Evolutionary conservation across 768 basidiomycete genomes (phyloP).

Genomic region (Rhodotorula toruloides): DNA sequence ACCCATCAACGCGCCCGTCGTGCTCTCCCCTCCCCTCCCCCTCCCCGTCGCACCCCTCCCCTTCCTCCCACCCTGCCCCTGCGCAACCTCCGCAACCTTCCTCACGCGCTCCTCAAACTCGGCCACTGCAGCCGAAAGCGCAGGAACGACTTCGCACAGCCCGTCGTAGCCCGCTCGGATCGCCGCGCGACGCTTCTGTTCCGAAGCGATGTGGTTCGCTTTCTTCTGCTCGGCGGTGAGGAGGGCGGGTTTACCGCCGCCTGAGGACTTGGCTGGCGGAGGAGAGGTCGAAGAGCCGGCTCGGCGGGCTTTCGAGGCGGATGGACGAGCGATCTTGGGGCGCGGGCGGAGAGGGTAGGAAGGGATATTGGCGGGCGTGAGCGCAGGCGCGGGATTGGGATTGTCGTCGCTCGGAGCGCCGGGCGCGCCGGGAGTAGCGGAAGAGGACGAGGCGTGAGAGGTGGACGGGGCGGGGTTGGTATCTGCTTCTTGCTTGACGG

Average conservation of each 20-base stretch:
- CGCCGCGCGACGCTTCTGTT: conserved; percentile 88
- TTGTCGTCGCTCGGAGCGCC: background rate
- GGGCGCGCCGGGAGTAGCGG: background rate
- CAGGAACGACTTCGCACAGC: conserved; percentile 74
- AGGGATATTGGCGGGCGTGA: conserved; percentile 14
- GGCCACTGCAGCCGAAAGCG: conserved; percentile 70
- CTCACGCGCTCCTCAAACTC: conserved; percentile 60
- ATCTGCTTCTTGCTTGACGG: no score
- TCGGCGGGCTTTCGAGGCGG: background rate
- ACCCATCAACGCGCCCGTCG: conserved; percentile 47
- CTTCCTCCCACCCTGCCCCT: background rate
- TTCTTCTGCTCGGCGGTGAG: conserved; percentile 39
- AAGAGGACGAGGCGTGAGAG: background rate
- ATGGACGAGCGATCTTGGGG: background rate
- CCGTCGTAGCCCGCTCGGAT: conserved; percentile 84
- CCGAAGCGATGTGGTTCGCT: conserved; percentile 67
- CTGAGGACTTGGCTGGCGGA: background rate
- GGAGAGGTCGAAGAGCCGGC: background rate
- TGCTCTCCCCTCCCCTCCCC: conserved; percentile 43
- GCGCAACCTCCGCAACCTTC: conserved; percentile 7
- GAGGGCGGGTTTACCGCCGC: conserved; percentile 3
- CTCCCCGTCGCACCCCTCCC: conserved; percentile 40
- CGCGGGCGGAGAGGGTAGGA: background rate
- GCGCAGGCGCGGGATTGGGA: background rate
- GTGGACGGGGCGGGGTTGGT: background rate